Percentiles rank a stretch among this genome's conserved stretches.
Evolutionary conservation across 192 early-diverging fungal species (phyloP).

Genomic region (Endogone sp.): DNA sequence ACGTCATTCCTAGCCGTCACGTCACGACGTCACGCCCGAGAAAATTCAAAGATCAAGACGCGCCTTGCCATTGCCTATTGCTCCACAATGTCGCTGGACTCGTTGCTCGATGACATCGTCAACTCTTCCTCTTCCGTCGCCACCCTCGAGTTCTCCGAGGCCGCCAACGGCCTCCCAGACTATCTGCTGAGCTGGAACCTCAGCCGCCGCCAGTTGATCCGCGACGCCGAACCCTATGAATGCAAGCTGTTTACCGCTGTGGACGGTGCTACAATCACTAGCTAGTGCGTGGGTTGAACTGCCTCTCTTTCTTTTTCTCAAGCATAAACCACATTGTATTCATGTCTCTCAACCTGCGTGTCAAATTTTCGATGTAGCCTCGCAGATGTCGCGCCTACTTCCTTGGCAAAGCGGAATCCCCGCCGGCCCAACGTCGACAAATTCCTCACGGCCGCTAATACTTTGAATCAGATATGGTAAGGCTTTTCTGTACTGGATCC

Average conservation of each 20-base stretch:
- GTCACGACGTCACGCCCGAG: too few species aligned
- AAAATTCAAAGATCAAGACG: not conserved
- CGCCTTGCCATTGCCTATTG: not conserved
- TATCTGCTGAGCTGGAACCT: conserved; percentile 2
- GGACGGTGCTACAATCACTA: not conserved
- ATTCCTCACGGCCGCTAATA: conserved; percentile 10
- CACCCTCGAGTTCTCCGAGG: conserved; percentile 2
- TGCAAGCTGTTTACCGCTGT: conserved; percentile 5
- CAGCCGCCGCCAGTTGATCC: not conserved
- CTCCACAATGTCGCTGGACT: conserved; percentile 3
- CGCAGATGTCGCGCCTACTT: not conserved
- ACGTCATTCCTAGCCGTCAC: not conserved
- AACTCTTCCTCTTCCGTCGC: conserved; percentile 6
- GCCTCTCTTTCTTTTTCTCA: not conserved
- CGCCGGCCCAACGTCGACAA: conserved; percentile 4
- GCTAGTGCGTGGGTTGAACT: not conserved
- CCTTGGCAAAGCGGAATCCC: conserved; percentile 6
- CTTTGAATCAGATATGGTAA: conserved; percentile 20
- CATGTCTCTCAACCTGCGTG: too few species aligned
- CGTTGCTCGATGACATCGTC: conserved; percentile 7
- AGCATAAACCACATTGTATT: not conserved
- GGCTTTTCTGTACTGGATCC: not conserved
- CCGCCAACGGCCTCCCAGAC: conserved; percentile 1
- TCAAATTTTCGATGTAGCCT: not conserved
- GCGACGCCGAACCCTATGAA: conserved; percentile 15